Base-by-base conservation (phyloP, 2,329 filamentous ascomycete species). In the Sarocladiaceae sp. region DNA sequence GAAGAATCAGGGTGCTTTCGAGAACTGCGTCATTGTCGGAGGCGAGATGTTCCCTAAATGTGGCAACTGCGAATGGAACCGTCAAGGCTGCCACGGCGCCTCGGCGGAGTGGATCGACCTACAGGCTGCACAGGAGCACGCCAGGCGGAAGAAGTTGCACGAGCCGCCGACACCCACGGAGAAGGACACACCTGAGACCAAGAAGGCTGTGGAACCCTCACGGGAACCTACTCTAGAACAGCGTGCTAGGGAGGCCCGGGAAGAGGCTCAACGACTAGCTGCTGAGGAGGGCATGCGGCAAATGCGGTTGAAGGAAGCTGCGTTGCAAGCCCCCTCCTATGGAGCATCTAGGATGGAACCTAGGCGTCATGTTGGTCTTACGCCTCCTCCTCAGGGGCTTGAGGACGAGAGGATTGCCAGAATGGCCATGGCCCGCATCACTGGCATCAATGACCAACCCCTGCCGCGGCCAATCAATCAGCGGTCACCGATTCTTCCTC, bases 41-140 rank as follows among this genome's bases (percentile, higher is more conserved):
- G 64, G 61, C 4, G 53, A 57, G 6, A 56, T 67, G 3, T 72
- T 73, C 43, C 64, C 65, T 3, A 66, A 68, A 21, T 75, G 72
- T 46, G 72, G 69, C 23, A 75, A 74, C 49, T 75, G 72, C 49
- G 68, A 73, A 50, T 75, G 71, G 71, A 69, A 67, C 48, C 62
- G 61, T 2, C 59, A 63, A 43, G 58, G 58, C 15, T 68, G 65
- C 33, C 61, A 63, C 33, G 57, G 54, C 11, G 57, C 56, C 1
- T 55, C 55, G n/a, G 55, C 35, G 5, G 46, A 48, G 18, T 37
- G 33, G 26, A 46, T 48, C 15, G 33, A 48, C 27, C 34, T 48
- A 18, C 32, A 46, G 21, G 44, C 47, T 9, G 46, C 46, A 6
- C 43, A 45, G 26, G 40, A 43, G 27, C 40, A 43, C 18, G 40